These are phyloP conservation scores for Dentipellis fragilis DNA, from an alignment of 768 basidiomycete genomes.

Conservation along the genomic window DNA sequence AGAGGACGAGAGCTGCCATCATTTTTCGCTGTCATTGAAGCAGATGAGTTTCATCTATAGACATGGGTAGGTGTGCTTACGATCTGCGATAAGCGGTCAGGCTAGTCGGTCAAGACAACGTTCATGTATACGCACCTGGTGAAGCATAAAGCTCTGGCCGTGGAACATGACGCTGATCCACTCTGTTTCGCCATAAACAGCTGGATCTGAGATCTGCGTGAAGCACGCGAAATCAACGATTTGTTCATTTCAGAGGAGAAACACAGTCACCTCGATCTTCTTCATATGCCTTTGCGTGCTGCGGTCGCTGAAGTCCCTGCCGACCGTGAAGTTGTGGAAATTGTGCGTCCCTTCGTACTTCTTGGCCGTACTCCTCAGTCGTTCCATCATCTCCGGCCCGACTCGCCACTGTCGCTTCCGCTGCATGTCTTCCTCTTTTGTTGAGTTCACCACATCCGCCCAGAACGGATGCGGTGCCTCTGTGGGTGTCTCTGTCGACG, in stretches of 20 bases:
- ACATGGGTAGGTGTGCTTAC: conserved; percentile 22
- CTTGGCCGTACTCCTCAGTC: conserved; percentile 44
- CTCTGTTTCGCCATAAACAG: conserved; percentile 82
- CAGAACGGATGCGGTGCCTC: conserved; percentile 51
- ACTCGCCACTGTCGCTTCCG: conserved; percentile 70
- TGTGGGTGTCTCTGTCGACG: conserved; percentile 14
- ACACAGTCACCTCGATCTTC: conserved; percentile 53
- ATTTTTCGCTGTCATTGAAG: conserved; percentile 80
- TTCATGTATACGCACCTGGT: conserved; percentile 59
- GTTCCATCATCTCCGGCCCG: conserved; percentile 37
- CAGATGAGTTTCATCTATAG: conserved; percentile 9
- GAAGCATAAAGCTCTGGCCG: conserved; percentile 98
- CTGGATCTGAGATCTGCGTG: conserved; percentile 69
- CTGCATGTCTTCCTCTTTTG: conserved; percentile 46
- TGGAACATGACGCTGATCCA: conserved; percentile 93
- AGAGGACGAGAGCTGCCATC: conserved; percentile 80
- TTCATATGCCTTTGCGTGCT: conserved; percentile 86
- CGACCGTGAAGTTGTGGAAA: conserved; percentile 96
- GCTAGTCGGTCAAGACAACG: neutral
- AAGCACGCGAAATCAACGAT: neutral
- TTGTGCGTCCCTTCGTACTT: conserved; percentile 87
- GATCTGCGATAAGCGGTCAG: conserved; percentile 29
- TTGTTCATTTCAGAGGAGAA: neutral
- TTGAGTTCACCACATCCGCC: conserved; percentile 30
- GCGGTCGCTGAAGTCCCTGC: conserved; percentile 72